Evolutionary conservation across 108 stramenopile genomes (phyloP), one percentile per base, ranked within the genome.

Genomic region (Stephanodiscus minutulus): DNA sequence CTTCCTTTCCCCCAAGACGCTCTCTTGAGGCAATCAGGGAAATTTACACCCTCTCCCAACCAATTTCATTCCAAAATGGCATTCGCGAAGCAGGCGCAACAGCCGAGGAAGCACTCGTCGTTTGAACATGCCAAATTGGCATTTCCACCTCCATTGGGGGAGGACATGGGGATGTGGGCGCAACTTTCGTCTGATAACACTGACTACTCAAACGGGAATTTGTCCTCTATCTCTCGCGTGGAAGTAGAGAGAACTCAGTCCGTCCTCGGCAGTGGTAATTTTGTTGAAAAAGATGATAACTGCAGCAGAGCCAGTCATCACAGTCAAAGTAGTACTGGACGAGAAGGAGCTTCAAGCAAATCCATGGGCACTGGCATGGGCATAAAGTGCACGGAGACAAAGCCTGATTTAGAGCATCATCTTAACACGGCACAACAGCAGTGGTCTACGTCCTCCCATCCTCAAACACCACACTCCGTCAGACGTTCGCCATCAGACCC

Each of bases 361-460:
- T 8, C 60, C 15, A 61, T 53, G 3, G 35, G 55, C 29, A 37
- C 44, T 18, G 68, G 68, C 15, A 76, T 76, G 76, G 76, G 56
- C 17, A 64, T 76, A 63, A 63, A 47, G 48, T 64, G 76, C 35
- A 54, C 44, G 5, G 65, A 50, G 13, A 28, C 47, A 9, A 61
- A 33, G 21, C 21, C 64, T 33, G 21, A 31, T 18, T 36, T 18
- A 37, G 49, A 61, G 33, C 46, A 58, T 44, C 46, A 46, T 10
- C 57, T 52, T 22, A 58, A 17, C 28, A 37, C 27, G 47, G 24
- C 43, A 44, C 54, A 37, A 58, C 54, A 58, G 11, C 67, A 57
- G n/a, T n/a, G n/a, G n/a, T n/a, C n/a, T n/a, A n/a, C n/a, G n/a
- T n/a, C n/a, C n/a, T n/a, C n/a, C n/a, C n/a, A n/a, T 43, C 37